These are phyloP conservation scores for Lathyrus tuberosus DNA, from an alignment of 306 rosid genomes.

Conservation along the genomic window DNA sequence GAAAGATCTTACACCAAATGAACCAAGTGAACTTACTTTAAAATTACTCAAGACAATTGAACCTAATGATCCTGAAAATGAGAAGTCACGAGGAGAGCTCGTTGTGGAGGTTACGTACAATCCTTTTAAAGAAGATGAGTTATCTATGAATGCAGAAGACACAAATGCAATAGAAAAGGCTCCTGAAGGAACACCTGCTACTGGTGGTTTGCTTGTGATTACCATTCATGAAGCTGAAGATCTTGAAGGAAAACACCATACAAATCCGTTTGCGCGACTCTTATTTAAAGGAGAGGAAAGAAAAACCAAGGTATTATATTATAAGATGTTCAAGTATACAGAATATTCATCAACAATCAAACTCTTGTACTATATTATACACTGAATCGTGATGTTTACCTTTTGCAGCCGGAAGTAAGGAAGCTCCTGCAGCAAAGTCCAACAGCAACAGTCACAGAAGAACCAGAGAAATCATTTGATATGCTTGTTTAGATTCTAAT, in stretches of 20 bases:
- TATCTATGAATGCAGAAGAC: constrained; percentile 48
- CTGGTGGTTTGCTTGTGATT: constrained; percentile 81
- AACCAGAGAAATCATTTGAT: no score
- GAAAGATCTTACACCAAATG: constrained; percentile 77
- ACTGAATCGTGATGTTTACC: no score
- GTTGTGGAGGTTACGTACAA: constrained; percentile 63
- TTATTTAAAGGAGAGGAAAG: constrained; percentile 78
- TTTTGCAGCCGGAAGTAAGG: no score
- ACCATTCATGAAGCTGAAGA: constrained; percentile 82
- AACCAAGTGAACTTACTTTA: constrained; percentile 62
- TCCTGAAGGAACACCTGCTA: constrained; percentile 82
- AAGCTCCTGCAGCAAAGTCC: no score
- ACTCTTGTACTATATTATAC: neutral
- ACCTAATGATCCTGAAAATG: constrained; percentile 67
- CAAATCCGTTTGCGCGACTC: constrained; percentile 76
- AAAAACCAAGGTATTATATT: constrained; percentile 68
- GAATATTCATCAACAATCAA: neutral
- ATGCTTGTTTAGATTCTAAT: no score
- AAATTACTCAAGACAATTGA: constrained; percentile 71
- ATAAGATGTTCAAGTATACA: neutral
- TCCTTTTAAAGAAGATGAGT: constrained; percentile 68
- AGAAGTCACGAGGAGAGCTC: constrained; percentile 74
- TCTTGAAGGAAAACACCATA: constrained; percentile 91
- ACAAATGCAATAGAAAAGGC: constrained; percentile 60
- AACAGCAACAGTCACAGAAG: no score